These are phyloP conservation scores for Boletus vermiculosoides DNA, from an alignment of 768 basidiomycete species.

Conservation along the genomic window DNA sequence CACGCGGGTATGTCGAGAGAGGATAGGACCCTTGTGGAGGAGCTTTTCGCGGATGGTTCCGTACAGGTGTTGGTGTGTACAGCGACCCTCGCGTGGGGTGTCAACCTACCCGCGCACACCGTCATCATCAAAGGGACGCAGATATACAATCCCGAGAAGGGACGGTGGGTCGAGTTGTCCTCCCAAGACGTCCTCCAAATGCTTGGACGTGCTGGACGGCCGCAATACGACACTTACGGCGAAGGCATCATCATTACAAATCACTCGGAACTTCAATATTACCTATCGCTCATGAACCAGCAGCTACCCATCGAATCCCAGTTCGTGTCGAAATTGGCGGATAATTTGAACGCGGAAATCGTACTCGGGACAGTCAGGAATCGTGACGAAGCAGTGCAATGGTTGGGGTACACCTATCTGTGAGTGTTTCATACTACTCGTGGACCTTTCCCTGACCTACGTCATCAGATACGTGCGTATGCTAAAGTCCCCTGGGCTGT, in stretches of 20 bases:
- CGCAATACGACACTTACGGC: constrained; percentile 95
- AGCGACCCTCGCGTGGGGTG: constrained; percentile 98
- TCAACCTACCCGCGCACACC: constrained; percentile 95
- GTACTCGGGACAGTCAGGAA: constrained; percentile 94
- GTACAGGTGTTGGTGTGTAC: constrained; percentile 96
- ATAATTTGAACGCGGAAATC: constrained; percentile 96
- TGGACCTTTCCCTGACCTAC: constrained; percentile 1
- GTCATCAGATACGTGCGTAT: constrained; percentile 82
- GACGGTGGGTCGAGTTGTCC: constrained; percentile 93
- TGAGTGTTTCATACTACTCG: constrained; percentile 38
- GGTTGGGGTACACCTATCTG: constrained; percentile 95
- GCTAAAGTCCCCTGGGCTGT: constrained; percentile 85
- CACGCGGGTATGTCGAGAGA: constrained; percentile 95
- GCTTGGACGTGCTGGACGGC: constrained; percentile 96
- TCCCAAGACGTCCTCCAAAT: constrained; percentile 97
- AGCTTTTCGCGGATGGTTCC: constrained; percentile 88
- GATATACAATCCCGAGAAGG: constrained; percentile 99
- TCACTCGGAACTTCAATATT: constrained; percentile 95
- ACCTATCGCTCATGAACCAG: constrained; percentile 91
- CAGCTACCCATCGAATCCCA: constrained; percentile 97
- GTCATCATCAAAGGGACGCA: constrained; percentile 99
- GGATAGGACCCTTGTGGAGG: constrained; percentile 90
- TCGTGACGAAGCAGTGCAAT: constrained; percentile 95
- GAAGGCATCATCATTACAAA: constrained; percentile 99
- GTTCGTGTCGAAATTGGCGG: constrained; percentile 87